These are phyloP conservation scores for Eudorina sp. DNA, from an alignment of 139 green algal species.

Conservation along the genomic window DNA sequence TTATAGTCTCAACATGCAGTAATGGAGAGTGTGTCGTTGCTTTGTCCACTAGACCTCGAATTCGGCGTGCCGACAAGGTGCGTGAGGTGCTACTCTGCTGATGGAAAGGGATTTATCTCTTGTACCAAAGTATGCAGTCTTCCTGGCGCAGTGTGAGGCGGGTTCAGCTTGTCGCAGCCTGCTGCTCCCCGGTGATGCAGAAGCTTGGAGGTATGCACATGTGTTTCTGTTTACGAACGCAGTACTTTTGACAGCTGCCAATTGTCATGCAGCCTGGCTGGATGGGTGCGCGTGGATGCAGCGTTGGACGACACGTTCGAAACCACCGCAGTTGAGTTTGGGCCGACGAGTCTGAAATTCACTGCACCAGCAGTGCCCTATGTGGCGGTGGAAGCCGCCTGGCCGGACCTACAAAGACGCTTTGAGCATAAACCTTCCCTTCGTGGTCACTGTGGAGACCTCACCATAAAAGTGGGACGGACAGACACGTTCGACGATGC, in stretches of 20 bases:
- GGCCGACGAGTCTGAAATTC: background rate
- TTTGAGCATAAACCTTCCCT: background rate
- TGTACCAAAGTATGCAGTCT: background rate
- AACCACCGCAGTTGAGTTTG: background rate
- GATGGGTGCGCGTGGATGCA: background rate
- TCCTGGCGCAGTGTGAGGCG: background rate
- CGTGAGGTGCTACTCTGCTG: too few species aligned
- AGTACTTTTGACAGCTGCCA: background rate
- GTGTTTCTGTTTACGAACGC: background rate
- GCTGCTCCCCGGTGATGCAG: background rate
- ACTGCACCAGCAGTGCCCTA: background rate
- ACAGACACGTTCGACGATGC: background rate
- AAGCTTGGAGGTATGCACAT: background rate
- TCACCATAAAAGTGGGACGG: background rate
- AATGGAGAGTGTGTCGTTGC: background rate
- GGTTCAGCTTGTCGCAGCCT: background rate
- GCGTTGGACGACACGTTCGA: background rate
- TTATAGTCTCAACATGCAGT: background rate
- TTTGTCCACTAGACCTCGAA: background rate
- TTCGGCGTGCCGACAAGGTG: background rate
- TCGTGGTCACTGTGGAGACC: background rate
- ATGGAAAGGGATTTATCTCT: too few species aligned
- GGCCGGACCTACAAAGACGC: background rate
- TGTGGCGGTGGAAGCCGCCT: background rate
- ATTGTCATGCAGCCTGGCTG: background rate